Base-by-base conservation (phyloP, 139 green algal genomes). In the Astrephomene gubernaculifera region DNA sequence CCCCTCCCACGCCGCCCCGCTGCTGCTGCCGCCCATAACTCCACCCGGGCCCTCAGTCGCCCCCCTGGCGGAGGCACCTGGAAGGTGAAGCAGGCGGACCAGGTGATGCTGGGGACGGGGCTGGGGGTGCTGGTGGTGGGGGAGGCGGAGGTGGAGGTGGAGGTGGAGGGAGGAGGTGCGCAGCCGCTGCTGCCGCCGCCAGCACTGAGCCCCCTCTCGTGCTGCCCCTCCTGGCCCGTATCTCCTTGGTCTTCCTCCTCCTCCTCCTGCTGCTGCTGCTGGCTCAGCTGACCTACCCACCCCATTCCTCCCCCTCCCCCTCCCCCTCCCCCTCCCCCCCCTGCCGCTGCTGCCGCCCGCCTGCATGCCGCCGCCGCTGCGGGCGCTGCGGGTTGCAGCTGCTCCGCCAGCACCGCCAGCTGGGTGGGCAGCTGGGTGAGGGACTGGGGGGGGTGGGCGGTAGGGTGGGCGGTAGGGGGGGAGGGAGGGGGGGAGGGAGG, bases 391-490 rank as follows among this genome's bases (percentile, higher is more conserved):
- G 89, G 68, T 4, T 31, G 27, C 57, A 96, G 88, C 85, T 91
- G 89, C 68, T 92, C 81, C n/a, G 86, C 87, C 70, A 96, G 92
- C 9, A 90, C 44, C 7, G 71, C 25, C 44, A 96, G 86, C 88
- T 95, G 93, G 31, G 81, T 79, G 25, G 89, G 79, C 12, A 92
- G 69, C 36, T 81, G 41, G n/a, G 87, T 82, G 17, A 92, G 79
- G 27, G 81, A 74, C 49, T 82, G 52, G 49, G 33, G n/a, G 14
- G 4, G 8, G 29, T 29, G 39, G 41, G 27, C 9, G 9, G 57
- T 38, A 29, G 38, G 2, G 57, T 33, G 57, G 49, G 61, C 6
- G 61, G 61, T n/a, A 25, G 44, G 39, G 69, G 27, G 3, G 41
- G 14, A 33, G 68, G 68, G 21, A 3, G 68, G 68, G 68, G 12